Conservation (phyloP, 176 grass and related monocot species). For the sorghum (Sorghum bicolor) region Sorghum_bicolor_NCBIv3 NC_012879.2:59122001-59122500, state of each 20-base stretch:
- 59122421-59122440: too few species aligned
- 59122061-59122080: neutral
- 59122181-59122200: neutral
- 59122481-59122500: too few species aligned
- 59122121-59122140: neutral
- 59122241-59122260: neutral
- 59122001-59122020: too few species aligned
- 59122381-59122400: too few species aligned
- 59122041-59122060: neutral
- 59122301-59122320: too few species aligned
- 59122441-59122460: too few species aligned
- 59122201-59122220: neutral
- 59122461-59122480: too few species aligned
- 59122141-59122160: neutral
- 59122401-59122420: too few species aligned
- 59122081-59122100: too few species aligned
- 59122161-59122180: neutral
- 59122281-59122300: neutral
- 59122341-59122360: too few species aligned
- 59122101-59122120: neutral
- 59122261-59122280: neutral
- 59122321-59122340: too few species aligned
- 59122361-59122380: too few species aligned
- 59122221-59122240: neutral
- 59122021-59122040: neutral